Evolutionary conservation across 2,329 filamentous ascomycete genomes (phyloP).

Genomic region (Fusarium brachygibbosum): DNA sequence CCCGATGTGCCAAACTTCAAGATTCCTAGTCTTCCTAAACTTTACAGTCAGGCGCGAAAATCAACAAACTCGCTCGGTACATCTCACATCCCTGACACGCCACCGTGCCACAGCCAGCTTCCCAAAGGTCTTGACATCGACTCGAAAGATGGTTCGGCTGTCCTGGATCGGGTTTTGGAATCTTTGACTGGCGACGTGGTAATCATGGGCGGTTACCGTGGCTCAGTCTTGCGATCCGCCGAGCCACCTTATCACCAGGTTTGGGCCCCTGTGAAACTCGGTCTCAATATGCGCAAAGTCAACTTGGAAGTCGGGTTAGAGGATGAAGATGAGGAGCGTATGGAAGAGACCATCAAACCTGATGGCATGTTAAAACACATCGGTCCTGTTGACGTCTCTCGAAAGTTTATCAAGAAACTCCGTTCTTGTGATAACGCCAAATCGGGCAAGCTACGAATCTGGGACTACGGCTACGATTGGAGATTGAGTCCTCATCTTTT

Average conservation of each 20-base stretch:
- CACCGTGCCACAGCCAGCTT: slow-evolving; percentile 46
- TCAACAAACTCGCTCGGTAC: slow-evolving; percentile 53
- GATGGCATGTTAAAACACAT: slow-evolving; percentile 93
- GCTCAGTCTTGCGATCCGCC: slow-evolving; percentile 88
- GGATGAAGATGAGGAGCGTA: slow-evolving; percentile 83
- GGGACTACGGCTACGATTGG: slow-evolving; percentile 97
- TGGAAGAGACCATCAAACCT: slow-evolving; percentile 85
- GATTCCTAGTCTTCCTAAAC: slow-evolving; percentile 72
- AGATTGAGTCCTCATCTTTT: slow-evolving; percentile 84
- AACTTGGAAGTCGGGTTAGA: slow-evolving; percentile 89
- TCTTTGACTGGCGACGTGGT: slow-evolving; percentile 86
- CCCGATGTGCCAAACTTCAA: slow-evolving; percentile 84
- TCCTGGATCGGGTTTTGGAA: slow-evolving; percentile 70
- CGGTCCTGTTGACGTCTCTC: slow-evolving; percentile 90
- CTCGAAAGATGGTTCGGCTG: slow-evolving; percentile 45
- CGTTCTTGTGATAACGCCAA: slow-evolving; percentile 79
- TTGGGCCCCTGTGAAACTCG: slow-evolving; percentile 95
- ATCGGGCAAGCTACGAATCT: slow-evolving; percentile 79
- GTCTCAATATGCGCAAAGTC: slow-evolving; percentile 90
- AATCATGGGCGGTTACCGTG: slow-evolving; percentile 89
- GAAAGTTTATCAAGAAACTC: slow-evolving; percentile 82
- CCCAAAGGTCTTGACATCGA: slow-evolving; percentile 27
- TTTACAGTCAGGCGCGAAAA: slow-evolving; percentile 55
- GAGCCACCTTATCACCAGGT: slow-evolving; percentile 86
- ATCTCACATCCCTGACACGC: slow-evolving; percentile 48